Base-by-base conservation (phyloP, 1,284 basidiomycete species). In the Entoloma clypeatum region DNA sequence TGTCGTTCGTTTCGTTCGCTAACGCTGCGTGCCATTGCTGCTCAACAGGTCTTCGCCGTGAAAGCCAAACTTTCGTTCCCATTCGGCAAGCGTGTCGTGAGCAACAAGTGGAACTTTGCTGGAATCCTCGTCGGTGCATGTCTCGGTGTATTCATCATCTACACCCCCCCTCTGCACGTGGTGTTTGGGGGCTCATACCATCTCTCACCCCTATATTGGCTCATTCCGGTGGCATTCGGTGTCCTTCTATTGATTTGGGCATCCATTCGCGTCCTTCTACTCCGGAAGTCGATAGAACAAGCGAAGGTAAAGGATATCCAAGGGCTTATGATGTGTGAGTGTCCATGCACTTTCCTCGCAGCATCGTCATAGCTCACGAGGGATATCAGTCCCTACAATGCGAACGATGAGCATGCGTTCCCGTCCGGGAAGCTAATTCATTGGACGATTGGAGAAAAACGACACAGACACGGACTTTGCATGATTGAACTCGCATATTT, bases 321-420 rank as follows among this genome's bases (percentile, higher is more conserved):
- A 49, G 78, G 78, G 1, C 59, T 82, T 27, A 77, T 76, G 76
- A 81, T 81, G 79, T 80, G 79, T 81, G 64, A 54, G 76, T 71
- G 11, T 9, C 28, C 10, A 16, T 31, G n/a, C 41, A 3, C 28
- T 23, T 9, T 17, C 29, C 10, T 25, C 33, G 16, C 31, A 5
- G 23, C 21, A n/a, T n/a, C 13, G 27, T 27, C 23, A 3, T 28
- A 22, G 14, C 24, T 21, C 11, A n/a, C 4, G 10, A n/a, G n/a
- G n/a, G n/a, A n/a, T n/a, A n/a, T n/a, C 39, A 79, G 79, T 79
- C 74, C 78, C 78, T 6, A 80, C 78, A 17, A 79, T 79, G 77
- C 64, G 78, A 41, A 80, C 77, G 6, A 75, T 78, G 75, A 80
- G 77, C 49, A 72, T 80, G 68, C 66, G 75, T n/a, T 74, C 74